These are phyloP conservation scores for Ascosphaera apis DNA, from an alignment of 2,329 filamentous ascomycete genomes.

Conservation along the genomic window DNA sequence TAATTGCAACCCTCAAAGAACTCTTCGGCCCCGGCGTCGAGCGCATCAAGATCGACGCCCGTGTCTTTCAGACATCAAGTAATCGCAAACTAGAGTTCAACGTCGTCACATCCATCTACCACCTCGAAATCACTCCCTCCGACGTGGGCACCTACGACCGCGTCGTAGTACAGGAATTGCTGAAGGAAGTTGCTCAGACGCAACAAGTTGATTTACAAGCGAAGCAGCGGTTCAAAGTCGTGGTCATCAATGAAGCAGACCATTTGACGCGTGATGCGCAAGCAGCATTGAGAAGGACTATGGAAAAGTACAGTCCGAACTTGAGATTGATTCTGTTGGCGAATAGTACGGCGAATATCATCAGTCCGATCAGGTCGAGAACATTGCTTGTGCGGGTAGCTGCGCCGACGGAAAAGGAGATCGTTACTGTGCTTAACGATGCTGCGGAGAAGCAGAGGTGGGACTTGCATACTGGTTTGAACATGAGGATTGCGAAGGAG, in stretches of 20 bases:
- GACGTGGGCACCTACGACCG: slow-evolving; percentile 93
- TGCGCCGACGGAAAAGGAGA: slow-evolving; percentile 67
- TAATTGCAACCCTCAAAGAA: slow-evolving; percentile 85
- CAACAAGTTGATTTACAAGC: slow-evolving; percentile 93
- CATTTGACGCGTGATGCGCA: slow-evolving; percentile 85
- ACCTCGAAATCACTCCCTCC: slow-evolving; percentile 92
- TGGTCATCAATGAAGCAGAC: slow-evolving; percentile 97
- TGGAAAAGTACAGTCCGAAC: slow-evolving; percentile 99
- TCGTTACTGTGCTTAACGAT: slow-evolving; percentile 46
- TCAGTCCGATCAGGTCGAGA: slow-evolving; percentile 86
- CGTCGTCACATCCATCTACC: slow-evolving; percentile 90
- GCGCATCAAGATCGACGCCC: slow-evolving; percentile 97
- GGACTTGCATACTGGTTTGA: slow-evolving; percentile 50
- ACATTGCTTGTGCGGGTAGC: slow-evolving; percentile 81
- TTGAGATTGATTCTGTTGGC: slow-evolving; percentile 74
- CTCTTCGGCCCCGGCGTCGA: slow-evolving; percentile 93
- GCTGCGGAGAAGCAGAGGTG: slow-evolving; percentile 65
- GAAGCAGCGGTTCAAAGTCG: slow-evolving; percentile 87
- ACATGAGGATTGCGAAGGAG: slow-evolving; percentile 67
- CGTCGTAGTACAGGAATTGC: slow-evolving; percentile 80
- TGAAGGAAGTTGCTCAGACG: slow-evolving; percentile 96
- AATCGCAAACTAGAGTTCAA: slow-evolving; percentile 99
- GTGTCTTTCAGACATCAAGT: slow-evolving; percentile 82
- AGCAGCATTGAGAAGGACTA: slow-evolving; percentile 77
- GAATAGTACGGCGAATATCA: slow-evolving; percentile 95